Conservation (phyloP, 1,284 basidiomycete species). For the Rhodotorula sp. region DNA sequence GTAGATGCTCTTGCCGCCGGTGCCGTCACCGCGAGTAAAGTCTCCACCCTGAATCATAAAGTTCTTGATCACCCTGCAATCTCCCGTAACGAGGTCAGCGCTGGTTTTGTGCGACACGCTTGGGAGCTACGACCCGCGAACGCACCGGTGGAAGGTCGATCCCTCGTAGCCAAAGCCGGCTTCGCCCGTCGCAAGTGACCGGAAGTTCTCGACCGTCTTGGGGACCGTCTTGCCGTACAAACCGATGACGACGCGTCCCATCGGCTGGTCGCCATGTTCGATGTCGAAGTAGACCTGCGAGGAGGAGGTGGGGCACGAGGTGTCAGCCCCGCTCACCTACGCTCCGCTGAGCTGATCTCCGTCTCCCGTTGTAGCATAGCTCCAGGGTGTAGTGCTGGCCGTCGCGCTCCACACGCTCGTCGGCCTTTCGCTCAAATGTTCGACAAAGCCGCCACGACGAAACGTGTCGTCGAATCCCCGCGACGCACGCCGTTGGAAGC, state of each 20-base stretch:
- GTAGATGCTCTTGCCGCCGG: slow-evolving; percentile 46
- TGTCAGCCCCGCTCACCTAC: too few species aligned
- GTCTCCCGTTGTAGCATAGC: too few species aligned
- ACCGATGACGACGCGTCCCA: slow-evolving; percentile 62
- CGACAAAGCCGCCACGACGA: too few species aligned
- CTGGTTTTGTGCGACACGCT: too few species aligned
- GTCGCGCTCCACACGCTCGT: too few species aligned
- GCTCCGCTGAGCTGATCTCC: too few species aligned
- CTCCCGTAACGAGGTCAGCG: not conserved
- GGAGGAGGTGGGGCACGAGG: not conserved
- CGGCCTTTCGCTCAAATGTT: too few species aligned
- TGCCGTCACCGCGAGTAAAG: slow-evolving; percentile 56
- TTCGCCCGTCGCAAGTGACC: slow-evolving; percentile 63
- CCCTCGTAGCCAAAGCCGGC: slow-evolving; percentile 73
- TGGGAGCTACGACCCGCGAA: slow-evolving; percentile 45
- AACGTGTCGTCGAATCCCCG: too few species aligned
- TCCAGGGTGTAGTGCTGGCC: too few species aligned
- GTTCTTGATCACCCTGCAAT: slow-evolving; percentile 21
- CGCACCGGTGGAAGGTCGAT: slow-evolving; percentile 59
- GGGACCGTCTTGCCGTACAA: slow-evolving; percentile 69
- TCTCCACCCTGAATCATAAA: slow-evolving; percentile 56
- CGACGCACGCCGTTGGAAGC: too few species aligned
- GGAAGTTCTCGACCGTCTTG: slow-evolving; percentile 48
- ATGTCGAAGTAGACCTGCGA: slow-evolving; percentile 81
- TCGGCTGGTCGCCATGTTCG: slow-evolving; percentile 61